These are phyloP conservation scores for Pachysolen tannophilus DNA, from an alignment of 805 yeast genomes.

Conservation along the genomic window DNA sequence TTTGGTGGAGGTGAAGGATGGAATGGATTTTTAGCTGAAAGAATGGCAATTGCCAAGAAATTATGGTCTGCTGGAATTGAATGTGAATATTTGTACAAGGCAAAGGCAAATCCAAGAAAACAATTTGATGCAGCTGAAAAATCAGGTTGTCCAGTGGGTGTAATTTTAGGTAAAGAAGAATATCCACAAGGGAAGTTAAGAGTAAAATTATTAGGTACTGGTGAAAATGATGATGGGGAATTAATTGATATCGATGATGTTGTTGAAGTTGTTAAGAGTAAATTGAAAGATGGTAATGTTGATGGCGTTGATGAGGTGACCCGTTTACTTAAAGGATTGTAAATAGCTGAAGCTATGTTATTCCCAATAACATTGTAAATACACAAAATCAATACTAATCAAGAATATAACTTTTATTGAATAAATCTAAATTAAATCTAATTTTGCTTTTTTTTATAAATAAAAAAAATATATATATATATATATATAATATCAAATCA, in stretches of 20 bases:
- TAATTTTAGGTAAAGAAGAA: constrained; percentile 94
- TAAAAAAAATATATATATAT: neutral
- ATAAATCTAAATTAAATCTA: too few relatives aligned
- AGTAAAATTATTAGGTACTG: constrained; percentile 84
- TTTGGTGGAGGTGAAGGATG: constrained; percentile 97
- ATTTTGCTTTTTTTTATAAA: too few relatives aligned
- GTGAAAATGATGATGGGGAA: constrained; percentile 82
- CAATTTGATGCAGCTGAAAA: constrained; percentile 98
- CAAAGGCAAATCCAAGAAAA: constrained; percentile 90
- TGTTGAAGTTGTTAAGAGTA: constrained; percentile 35
- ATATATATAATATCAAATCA: neutral
- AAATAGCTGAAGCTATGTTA: constrained; percentile 9
- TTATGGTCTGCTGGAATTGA: constrained; percentile 88
- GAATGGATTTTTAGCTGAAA: constrained; percentile 86
- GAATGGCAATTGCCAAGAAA: constrained; percentile 77
- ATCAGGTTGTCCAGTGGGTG: constrained; percentile 83
- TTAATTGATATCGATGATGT: constrained; percentile 57
- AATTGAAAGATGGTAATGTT: constrained; percentile 27
- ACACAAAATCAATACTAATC: too few relatives aligned
- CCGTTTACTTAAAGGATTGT: constrained; percentile 51
- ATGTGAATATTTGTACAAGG: constrained; percentile 85
- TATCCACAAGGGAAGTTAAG: constrained; percentile 72
- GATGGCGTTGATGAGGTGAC: constrained; percentile 60
- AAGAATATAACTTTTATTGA: too few relatives aligned
- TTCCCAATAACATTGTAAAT: neutral